Conservation (phyloP, 2,329 filamentous ascomycete genomes). For the Colletotrichum scovillei region DNA sequence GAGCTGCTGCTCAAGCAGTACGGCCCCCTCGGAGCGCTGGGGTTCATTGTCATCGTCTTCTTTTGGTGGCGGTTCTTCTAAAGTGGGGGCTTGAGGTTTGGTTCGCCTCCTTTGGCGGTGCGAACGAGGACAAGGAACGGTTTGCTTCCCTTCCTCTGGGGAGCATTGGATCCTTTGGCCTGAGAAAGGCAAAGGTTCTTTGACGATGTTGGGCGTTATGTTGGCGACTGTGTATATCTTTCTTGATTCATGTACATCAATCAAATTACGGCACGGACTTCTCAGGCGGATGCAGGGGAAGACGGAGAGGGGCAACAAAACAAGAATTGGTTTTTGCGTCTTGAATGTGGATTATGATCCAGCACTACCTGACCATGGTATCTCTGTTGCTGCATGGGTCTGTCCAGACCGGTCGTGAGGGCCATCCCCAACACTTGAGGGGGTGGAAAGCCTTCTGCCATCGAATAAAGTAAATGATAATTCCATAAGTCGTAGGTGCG, state of each 20-base stretch:
- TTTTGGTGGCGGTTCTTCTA: constrained; percentile 95
- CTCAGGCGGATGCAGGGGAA: background rate
- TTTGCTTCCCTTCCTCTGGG: background rate
- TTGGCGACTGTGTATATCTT: background rate
- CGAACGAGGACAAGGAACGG: background rate
- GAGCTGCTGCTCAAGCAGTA: constrained; percentile 97
- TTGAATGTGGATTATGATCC: constrained; percentile 31
- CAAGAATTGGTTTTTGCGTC: constrained; percentile 15
- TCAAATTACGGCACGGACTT: background rate
- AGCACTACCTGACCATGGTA: constrained; percentile 15
- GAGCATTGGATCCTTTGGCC: background rate
- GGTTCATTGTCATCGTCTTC: constrained; percentile 85
- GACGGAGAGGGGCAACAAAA: background rate
- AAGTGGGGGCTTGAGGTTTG: background rate
- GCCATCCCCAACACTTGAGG: background rate
- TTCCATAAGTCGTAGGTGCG: constrained; percentile 22
- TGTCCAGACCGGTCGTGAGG: constrained; percentile 9
- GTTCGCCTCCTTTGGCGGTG: background rate
- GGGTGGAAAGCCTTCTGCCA: background rate
- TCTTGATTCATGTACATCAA: constrained; percentile 5
- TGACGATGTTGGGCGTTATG: background rate
- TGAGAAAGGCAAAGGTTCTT: background rate
- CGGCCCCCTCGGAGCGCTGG: constrained; percentile 86
- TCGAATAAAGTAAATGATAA: constrained; percentile 25
- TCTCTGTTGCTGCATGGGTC: constrained; percentile 16